These are phyloP conservation scores for Ceriops zippeliana DNA, from an alignment of 345 rosid species.

Conservation along the genomic window DNA sequence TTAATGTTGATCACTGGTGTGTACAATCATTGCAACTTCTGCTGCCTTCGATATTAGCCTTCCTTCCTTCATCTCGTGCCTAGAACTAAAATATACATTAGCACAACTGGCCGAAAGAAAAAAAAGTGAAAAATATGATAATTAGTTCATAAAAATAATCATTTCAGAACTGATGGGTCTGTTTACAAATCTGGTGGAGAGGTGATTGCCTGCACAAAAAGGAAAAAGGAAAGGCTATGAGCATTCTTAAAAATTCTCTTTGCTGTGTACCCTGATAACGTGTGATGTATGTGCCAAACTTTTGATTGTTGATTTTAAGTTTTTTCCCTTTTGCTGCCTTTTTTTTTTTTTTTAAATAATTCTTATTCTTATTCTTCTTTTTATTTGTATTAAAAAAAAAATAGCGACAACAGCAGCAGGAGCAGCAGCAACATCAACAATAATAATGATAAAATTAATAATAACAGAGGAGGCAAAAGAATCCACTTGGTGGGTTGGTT, in stretches of 20 bases:
- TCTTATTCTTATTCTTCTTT: too few relatives aligned
- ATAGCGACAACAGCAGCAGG: too few relatives aligned
- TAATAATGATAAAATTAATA: too few relatives aligned
- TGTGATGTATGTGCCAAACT: slow-evolving; percentile 1
- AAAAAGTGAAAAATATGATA: neutral
- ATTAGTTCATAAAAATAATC: slow-evolving; percentile 10
- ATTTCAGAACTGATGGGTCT: neutral
- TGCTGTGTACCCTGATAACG: neutral
- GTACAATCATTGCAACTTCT: slow-evolving; percentile 13
- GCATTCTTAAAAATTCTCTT: slow-evolving; percentile 2
- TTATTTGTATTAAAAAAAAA: too few relatives aligned
- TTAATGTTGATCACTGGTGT: neutral
- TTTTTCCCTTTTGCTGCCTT: too few relatives aligned
- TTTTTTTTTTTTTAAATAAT: too few relatives aligned
- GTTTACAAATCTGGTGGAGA: slow-evolving; percentile 16
- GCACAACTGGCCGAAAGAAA: neutral
- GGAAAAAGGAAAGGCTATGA: neutral
- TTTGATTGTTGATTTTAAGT: neutral
- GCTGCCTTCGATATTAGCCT: neutral
- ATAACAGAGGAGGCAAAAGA: neutral
- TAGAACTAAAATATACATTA: neutral
- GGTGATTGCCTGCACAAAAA: too few relatives aligned
- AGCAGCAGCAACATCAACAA: too few relatives aligned
- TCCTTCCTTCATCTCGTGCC: neutral
- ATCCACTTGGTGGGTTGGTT: slow-evolving; percentile 37